Evolutionary conservation across 805 yeast genomes (phyloP), one percentile per base, ranked within the genome.

Genomic region (Pichia nakasei): DNA sequence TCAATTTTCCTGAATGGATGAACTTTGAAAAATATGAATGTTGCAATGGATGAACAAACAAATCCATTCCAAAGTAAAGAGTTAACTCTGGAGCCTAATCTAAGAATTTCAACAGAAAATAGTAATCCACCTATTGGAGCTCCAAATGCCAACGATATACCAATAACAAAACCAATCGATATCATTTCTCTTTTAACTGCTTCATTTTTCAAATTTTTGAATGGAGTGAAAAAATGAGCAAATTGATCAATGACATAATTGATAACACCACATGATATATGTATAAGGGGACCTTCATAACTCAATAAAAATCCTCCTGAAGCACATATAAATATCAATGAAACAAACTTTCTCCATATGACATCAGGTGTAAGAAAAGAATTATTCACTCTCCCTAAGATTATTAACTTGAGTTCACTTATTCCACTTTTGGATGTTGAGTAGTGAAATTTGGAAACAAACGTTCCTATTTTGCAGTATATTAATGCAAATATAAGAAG

Each of bases 121-220:
- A 86, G 59, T 1, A 87, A 93, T 1, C 95, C 96, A 8, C 94
- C 95, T 44, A 87, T 79, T 3, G 96, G 95, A 0, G 95, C 80
- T 48, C 82, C 83, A 61, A 86, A 85, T 0, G 95, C 94, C 13
- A 83, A 85, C 0, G 89, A 77, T 21, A 86, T 81, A 5, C 95
- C 96, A 1, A 89, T 80, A 1, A 94, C 89, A 1, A 85, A 74
- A 0, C 89, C 85, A 1, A 94, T 88, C 18, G 82, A 69, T 15
- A 81, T 57, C 9, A 86, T 55, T 48, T 84, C 91, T 45, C 95
- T 70, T 46, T 73, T 67, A 9, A 70, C 61, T 0, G 85, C 86
- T 54, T 80, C 86, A 48, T 74, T 75, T 20, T 52, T 38, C 20
- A 50, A 43, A 21, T 20, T 43, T n/a, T 43, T 35, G 13, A 50